Base-by-base conservation (phyloP, 768 basidiomycete genomes). In the Lactifluus volemus region DNA sequence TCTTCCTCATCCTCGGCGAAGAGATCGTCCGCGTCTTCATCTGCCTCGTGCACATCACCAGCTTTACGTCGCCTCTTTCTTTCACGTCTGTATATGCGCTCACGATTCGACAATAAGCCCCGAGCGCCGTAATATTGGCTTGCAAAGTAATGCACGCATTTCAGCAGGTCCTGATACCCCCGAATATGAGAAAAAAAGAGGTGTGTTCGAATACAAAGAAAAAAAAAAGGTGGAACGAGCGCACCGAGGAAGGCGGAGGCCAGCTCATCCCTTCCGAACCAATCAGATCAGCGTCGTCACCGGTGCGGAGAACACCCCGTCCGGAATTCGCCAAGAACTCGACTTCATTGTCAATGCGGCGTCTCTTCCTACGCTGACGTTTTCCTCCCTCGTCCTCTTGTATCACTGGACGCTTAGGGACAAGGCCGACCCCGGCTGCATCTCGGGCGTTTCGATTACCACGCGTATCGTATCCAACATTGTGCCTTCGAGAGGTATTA, bases 361-460 rank as follows among this genome's bases (percentile, higher is more conserved):
- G 42, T 15, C 57, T 38, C 19, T 54, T 60, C 48, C 47, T 38
- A 48, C 44, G 52, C 42, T 45, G 55, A 1, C 1, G 36, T 63
- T 39, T 64, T 8, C 72, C 68, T 19, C 57, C 68, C 32, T 69
- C 72, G 4, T 70, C 67, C 38, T 67, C 64, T 19, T 3, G 19
- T 15, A 56, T 47, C 25, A 42, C 21, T 6, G n/a, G 8, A 19
- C 74, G 75, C 66, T 67, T 73, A 66, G 72, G 74, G 67, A 81
- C 75, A 3, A 67, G 75, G 7, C 68, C 71, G 36, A 71, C 69
- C 2, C 87, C 86, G 17, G 80, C 85, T 2, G 86, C 86, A 67
- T 88, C 85, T 38, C 69, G 73, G 10, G 87, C 86, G 21, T 86
- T 78, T 83, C 84, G 86, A 61, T 85, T 84, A 12, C 81, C 83